Percentiles rank a stretch among this genome's conserved stretches.
These are phyloP conservation scores for Ceraceosorus bombacis DNA, from an alignment of 1,284 basidiomycete genomes.

Conservation along the genomic window DNA sequence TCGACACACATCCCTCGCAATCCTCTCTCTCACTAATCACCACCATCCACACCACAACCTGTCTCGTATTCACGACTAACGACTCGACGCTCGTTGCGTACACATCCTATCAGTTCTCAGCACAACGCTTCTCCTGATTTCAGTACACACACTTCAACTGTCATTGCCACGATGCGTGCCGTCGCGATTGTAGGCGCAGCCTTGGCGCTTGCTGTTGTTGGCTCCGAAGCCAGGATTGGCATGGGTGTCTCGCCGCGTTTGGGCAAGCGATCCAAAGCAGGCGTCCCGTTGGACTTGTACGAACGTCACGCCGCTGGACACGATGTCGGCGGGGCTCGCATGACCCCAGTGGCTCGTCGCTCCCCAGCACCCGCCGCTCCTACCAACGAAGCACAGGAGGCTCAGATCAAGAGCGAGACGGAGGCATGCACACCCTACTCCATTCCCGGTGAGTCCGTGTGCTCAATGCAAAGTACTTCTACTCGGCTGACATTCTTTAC, in stretches of 20 bases:
- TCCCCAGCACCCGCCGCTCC: conserved; percentile 3
- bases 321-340: neutral
- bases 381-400: conserved; percentile 23
- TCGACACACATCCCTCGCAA: too few species aligned
- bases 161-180: too few species aligned
- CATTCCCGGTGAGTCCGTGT: conserved; percentile 24
- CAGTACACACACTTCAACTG: too few species aligned
- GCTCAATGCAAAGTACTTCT: conserved; percentile 19
- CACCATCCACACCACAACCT: too few species aligned
- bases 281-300: neutral
- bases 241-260: neutral
- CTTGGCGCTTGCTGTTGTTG: too few species aligned
- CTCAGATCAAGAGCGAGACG: conserved; percentile 19
- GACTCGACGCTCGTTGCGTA: too few species aligned
- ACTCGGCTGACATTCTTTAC: too few species aligned
- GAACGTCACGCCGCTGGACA: neutral
- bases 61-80: too few species aligned
- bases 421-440: conserved; percentile 34
- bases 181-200: too few species aligned
- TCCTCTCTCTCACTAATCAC: too few species aligned
- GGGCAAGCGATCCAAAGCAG: neutral
- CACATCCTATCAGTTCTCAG: too few species aligned
- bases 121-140: too few species aligned
- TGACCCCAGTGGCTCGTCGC: neutral
- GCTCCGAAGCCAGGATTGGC: neutral